A percentile compares a stretch with the other conserved stretches of the same genome.
These are phyloP conservation scores for Adenanthera pavonina DNA, from an alignment of 306 rosid genomes.

Conservation along the genomic window DNA sequence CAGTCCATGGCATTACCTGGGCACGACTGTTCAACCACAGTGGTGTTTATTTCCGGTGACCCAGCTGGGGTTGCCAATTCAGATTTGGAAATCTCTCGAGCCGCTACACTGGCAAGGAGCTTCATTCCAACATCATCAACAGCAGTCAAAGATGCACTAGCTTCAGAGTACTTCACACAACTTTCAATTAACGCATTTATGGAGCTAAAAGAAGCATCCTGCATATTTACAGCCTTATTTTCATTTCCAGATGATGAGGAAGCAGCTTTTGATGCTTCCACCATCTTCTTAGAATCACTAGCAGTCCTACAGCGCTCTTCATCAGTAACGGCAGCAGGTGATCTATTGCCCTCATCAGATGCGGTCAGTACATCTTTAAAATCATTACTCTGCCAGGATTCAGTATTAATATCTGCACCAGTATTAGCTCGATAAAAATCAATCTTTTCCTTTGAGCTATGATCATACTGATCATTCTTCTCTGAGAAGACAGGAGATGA, in stretches of 20 bases:
- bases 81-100: constrained; percentile 76
- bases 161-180: constrained; percentile 77
- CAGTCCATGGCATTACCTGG: constrained; percentile 46
- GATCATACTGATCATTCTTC: constrained; percentile 66
- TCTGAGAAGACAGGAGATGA: constrained; percentile 64
- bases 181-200: constrained; percentile 79
- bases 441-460: constrained; percentile 50
- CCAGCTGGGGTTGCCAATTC: constrained; percentile 55
- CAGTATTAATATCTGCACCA: constrained; percentile 55
- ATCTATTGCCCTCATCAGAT: constrained; percentile 64
- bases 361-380: constrained; percentile 60
- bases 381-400: constrained; percentile 58
- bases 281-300: constrained; percentile 50
- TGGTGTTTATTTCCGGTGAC: constrained; percentile 63
- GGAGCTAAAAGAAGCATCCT: constrained; percentile 75
- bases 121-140: constrained; percentile 85
- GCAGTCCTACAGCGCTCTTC: constrained; percentile 53
- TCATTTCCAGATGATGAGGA: constrained; percentile 58
- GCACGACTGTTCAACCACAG: constrained; percentile 56
- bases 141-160: constrained; percentile 22
- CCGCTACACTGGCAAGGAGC: constrained; percentile 92
- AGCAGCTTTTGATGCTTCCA: constrained; percentile 55
- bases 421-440: constrained; percentile 52
- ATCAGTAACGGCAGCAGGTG: constrained; percentile 50
- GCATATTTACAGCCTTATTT: constrained; percentile 55